Percentiles rank a stretch among this genome's conserved stretches.
Evolutionary conservation across 345 rosid genomes (phyloP).

Genomic region (Citrus sp.): DNA sequence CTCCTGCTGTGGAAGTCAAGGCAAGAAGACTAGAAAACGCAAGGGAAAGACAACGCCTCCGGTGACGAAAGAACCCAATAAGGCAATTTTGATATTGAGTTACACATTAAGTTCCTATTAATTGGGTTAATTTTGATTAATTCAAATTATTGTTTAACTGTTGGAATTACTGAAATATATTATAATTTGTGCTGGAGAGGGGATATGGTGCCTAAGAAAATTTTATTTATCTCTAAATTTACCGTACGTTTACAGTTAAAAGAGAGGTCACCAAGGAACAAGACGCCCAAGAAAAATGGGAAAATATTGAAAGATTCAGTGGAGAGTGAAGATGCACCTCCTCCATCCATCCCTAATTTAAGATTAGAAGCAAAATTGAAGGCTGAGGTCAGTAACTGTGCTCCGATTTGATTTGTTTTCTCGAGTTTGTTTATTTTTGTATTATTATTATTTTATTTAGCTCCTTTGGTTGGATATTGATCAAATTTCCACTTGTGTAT

Average conservation of each 20-base stretch:
- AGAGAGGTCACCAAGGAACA: constrained; percentile 39
- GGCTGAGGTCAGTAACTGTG: constrained; percentile 65
- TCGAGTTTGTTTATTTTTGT: not conserved
- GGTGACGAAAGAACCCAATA: constrained; percentile 37
- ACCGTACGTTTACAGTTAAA: constrained; percentile 15
- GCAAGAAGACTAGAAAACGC: constrained; percentile 46
- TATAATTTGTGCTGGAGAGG: too few relatives aligned
- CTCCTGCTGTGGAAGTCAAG: constrained; percentile 52
- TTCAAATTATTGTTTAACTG: not conserved
- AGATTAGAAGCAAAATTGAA: constrained; percentile 71
- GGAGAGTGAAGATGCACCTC: constrained; percentile 19
- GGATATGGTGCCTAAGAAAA: not conserved
- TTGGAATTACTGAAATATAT: too few relatives aligned
- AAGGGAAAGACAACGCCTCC: constrained; percentile 46
- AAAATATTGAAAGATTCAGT: constrained; percentile 17
- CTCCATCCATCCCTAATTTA: constrained; percentile 53
- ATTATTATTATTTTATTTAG: not conserved
- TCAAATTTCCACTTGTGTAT: not conserved
- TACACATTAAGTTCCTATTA: not conserved
- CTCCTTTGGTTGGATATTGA: not conserved
- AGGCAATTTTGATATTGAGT: constrained; percentile 30
- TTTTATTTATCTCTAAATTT: not conserved
- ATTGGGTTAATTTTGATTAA: not conserved
- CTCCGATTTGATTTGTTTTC: not conserved
- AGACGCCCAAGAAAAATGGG: constrained; percentile 61